Percentiles rank a stretch among this genome's conserved stretches.
phyloP scores from a whole-genome alignment of 768 basidiomycete species.

The Tricholoma bakamatsutake region DNA sequence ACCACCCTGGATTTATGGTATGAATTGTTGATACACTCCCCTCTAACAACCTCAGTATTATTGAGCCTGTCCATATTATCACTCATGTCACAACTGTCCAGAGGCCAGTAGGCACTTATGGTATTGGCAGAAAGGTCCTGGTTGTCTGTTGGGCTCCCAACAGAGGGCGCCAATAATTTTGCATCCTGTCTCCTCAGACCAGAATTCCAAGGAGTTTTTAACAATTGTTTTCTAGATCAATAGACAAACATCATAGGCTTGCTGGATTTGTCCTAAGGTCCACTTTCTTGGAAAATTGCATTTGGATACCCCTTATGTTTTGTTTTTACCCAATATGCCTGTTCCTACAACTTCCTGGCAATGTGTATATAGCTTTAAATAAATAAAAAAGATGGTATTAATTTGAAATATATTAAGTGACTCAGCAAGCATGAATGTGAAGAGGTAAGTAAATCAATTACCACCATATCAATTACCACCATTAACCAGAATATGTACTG shows the following conservation, averaged over 20 bases:
- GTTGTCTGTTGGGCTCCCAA: background rate
- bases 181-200: background rate
- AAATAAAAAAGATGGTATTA: too few species aligned
- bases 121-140: background rate
- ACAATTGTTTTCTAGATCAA: background rate
- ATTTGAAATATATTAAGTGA: background rate
- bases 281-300: background rate
- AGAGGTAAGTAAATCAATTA: background rate
- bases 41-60: constrained; percentile 11
- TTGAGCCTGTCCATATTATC: constrained; percentile 20
- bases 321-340: too few species aligned
- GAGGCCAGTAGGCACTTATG: constrained; percentile 16
- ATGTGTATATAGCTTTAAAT: background rate
- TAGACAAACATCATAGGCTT: background rate
- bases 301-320: background rate
- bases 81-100: constrained; percentile 17
- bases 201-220: background rate
- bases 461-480: too few species aligned
- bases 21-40: constrained; percentile 11
- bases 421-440: background rate
- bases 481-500: background rate
- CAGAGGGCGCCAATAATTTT: background rate
- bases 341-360: background rate
- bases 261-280: background rate
- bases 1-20: constrained; percentile 11